Base-by-base conservation (phyloP, 2,329 filamentous ascomycete species). In the Eurotiales sp. region DNA sequence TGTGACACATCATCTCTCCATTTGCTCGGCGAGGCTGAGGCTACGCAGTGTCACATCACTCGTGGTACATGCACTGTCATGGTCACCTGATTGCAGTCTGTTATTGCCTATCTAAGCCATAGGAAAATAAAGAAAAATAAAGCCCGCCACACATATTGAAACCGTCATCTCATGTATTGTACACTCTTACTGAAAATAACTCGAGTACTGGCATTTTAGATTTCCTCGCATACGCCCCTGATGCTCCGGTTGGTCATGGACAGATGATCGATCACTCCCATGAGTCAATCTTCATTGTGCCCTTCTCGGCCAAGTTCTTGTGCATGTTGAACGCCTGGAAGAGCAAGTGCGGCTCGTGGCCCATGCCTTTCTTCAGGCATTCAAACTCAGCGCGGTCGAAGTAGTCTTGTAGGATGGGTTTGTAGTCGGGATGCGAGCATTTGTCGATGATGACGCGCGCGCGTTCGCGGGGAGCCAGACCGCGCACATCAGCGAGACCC, bases 271-370 rank as follows among this genome's bases (percentile, higher is more conserved):
- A 37, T 34, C 66, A 72, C 48, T 72, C 68, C 84, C 86, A 90
- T 57, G 75, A 81, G 62, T 80, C 78, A 58, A 91, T 79, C 84
- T 91, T 91, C 90, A 95, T 95, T 60, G 88, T 93, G 21, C 90
- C 90, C 68, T 92, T 82, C 75, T 91, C 85, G 52, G 83, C 74
- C 54, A 95, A 71, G 57, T 90, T 87, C 78, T 85, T 85, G 74
- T 95, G 90, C 84, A 95, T 88, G 70, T 95, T 88, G 68, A 95
- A 95, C 42, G 80, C 78, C 72, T 95, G 87, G 79, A 85, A 95
- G 56, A 95, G 76, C 66, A 95, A 73, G 70, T 95, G 90, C 22
- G 90, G 90, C 78, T 95, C 87, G 71, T 95, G 90, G 17, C 88
- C 89, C 88, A 86, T 88, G 17, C 89, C 90, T 79, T 90, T 92